Conservation (phyloP, 2,329 filamentous ascomycete species). For the Fusarium nodosum region DNA sequence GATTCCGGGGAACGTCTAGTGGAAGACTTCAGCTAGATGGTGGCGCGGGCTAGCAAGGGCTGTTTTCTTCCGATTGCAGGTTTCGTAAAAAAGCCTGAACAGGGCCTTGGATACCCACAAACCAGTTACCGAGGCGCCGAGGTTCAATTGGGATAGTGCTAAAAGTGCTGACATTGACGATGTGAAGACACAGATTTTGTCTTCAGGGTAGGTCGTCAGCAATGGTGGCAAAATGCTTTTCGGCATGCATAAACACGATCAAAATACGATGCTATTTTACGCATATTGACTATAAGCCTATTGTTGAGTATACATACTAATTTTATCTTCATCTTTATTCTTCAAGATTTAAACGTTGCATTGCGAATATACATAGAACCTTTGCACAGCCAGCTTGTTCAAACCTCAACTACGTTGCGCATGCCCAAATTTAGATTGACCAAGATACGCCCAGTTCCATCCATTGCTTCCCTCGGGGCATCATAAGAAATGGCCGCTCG, state of each 20-base stretch:
- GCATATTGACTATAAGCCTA: background rate
- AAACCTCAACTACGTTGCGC: background rate
- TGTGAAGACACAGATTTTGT: background rate
- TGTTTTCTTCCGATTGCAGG: background rate
- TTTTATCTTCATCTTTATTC: background rate
- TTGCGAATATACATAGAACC: background rate
- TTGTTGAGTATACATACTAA: rapidly evolving
- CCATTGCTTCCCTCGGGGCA: too few species aligned
- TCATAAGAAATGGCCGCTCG: too few species aligned
- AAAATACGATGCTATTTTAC: background rate
- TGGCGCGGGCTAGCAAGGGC: conserved; percentile 12
- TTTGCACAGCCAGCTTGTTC: background rate
- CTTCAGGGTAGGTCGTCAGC: conserved; percentile 8
- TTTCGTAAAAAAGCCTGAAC: conserved; percentile 15
- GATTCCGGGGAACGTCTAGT: conserved; percentile 10
- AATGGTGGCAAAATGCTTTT: background rate
- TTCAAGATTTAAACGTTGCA: background rate
- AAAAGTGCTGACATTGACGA: conserved; percentile 1
- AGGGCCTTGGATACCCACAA: conserved; percentile 17
- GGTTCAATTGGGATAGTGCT: conserved; percentile 5
- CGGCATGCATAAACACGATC: too few species aligned
- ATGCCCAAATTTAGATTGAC: background rate
- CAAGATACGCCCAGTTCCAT: too few species aligned
- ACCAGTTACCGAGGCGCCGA: conserved; percentile 15
- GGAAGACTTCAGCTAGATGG: conserved; percentile 18